Evolutionary conservation across 352 stramenopile genomes (phyloP).

Genomic region (Pythium aquatile): DNA sequence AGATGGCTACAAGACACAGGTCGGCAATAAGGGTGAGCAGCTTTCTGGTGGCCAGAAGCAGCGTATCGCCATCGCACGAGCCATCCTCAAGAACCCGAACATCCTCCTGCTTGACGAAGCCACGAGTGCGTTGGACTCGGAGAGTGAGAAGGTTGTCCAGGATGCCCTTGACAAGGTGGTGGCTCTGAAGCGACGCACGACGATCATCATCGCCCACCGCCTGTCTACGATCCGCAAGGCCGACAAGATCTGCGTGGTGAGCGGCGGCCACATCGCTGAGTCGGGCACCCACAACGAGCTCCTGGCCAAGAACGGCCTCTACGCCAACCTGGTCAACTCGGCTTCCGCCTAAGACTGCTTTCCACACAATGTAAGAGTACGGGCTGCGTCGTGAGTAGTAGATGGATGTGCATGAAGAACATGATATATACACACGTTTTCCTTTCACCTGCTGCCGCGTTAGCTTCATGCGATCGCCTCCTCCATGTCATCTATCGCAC

Average conservation of each 20-base stretch:
- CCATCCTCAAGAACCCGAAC: slow-evolving; percentile 43
- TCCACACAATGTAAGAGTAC: slow-evolving; percentile 40
- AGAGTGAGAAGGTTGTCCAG: slow-evolving; percentile 58
- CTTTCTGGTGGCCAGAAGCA: slow-evolving; percentile 31
- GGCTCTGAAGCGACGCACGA: slow-evolving; percentile 46
- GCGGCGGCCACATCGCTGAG: slow-evolving; percentile 34
- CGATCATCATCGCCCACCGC: slow-evolving; percentile 53
- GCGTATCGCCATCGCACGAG: slow-evolving; percentile 30
- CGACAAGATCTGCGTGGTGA: slow-evolving; percentile 45
- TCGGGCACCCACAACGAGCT: slow-evolving; percentile 35
- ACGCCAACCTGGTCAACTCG: slow-evolving; percentile 32
- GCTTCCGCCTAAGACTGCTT: slow-evolving; percentile 4
- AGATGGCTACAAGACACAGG: slow-evolving; percentile 52
- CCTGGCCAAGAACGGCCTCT: slow-evolving; percentile 62
- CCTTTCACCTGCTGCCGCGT: background rate
- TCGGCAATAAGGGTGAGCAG: slow-evolving; percentile 29
- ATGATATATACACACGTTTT: background rate
- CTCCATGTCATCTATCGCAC: no score
- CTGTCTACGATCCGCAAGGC: slow-evolving; percentile 45
- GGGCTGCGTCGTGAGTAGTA: background rate
- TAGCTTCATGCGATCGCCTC: no score
- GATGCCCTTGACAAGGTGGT: slow-evolving; percentile 29
- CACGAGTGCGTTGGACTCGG: slow-evolving; percentile 39
- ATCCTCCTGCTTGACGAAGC: slow-evolving; percentile 52
- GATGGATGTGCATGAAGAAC: slow-evolving; percentile 1